Conservation (phyloP, 2,329 filamentous ascomycete genomes). For the Fusarium penzigii region DNA sequence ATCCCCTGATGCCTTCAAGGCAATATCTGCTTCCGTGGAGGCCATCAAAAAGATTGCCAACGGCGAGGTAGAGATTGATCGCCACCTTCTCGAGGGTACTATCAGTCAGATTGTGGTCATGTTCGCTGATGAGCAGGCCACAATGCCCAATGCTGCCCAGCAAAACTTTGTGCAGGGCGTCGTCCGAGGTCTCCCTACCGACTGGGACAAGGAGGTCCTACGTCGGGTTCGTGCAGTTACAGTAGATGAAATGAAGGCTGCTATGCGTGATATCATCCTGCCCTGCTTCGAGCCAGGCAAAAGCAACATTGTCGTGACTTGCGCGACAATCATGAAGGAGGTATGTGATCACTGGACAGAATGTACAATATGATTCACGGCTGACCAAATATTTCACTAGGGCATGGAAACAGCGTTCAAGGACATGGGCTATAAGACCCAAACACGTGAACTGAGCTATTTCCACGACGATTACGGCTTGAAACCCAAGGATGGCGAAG, state of each 20-base stretch:
- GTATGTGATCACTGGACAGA: conserved; percentile 50
- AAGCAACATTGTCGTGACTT: conserved; percentile 86
- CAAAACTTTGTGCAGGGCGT: conserved; percentile 83
- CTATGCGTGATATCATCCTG: conserved; percentile 73
- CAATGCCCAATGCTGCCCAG: conserved; percentile 77
- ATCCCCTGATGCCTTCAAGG: conserved; percentile 85
- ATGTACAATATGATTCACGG: background rate
- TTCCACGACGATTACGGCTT: conserved; percentile 93
- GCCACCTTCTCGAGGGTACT: conserved; percentile 82
- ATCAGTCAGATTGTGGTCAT: conserved; percentile 85
- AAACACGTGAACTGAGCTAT: conserved; percentile 70
- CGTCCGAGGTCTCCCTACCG: conserved; percentile 71
- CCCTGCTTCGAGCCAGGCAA: conserved; percentile 78
- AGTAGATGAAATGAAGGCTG: conserved; percentile 73
- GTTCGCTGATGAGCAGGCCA: conserved; percentile 87
- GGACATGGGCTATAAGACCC: conserved; percentile 74
- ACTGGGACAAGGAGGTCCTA: conserved; percentile 77
- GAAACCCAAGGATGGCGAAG: conserved; percentile 63
- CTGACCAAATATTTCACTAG: conserved; percentile 44
- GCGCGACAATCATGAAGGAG: conserved; percentile 81
- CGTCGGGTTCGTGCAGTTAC: conserved; percentile 75
- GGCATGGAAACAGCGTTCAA: conserved; percentile 74
- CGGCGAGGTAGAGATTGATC: conserved; percentile 72
- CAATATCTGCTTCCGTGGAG: conserved; percentile 74
- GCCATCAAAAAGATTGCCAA: conserved; percentile 74